Percentiles rank a stretch among this genome's conserved stretches.
These are phyloP conservation scores for Madurella fahalii DNA, from an alignment of 2,329 filamentous ascomycete species.

Conservation along the genomic window DNA sequence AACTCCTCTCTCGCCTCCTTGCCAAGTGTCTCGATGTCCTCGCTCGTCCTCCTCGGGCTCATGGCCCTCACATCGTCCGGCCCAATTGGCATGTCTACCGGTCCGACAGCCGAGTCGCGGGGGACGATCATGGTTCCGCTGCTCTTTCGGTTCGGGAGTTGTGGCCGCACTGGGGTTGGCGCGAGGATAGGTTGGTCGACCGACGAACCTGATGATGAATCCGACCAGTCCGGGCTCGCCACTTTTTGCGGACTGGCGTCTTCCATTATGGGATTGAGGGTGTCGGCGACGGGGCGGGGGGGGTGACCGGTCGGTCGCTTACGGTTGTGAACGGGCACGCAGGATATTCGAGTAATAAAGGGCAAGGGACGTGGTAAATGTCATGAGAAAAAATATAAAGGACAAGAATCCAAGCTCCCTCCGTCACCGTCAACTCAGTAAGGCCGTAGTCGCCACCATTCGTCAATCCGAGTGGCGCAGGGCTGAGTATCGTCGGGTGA, in stretches of 20 bases:
- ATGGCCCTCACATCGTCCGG: slow-evolving; percentile 88
- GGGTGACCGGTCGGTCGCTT: slow-evolving; percentile 1
- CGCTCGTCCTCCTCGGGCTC: slow-evolving; percentile 86
- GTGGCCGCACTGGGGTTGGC: slow-evolving; percentile 57
- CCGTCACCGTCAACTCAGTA: slow-evolving; percentile 11
- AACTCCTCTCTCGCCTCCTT: slow-evolving; percentile 71
- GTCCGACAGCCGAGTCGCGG: slow-evolving; percentile 67
- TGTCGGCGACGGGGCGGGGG: neutral
- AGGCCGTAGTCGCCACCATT: slow-evolving; percentile 17
- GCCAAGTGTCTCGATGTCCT: slow-evolving; percentile 83
- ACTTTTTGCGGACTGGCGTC: slow-evolving; percentile 16
- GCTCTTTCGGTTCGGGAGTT: slow-evolving; percentile 68
- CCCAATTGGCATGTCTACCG: slow-evolving; percentile 70
- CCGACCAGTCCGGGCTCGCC: slow-evolving; percentile 29
- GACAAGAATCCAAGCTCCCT: slow-evolving; percentile 3
- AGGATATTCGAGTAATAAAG: slow-evolving; percentile 4
- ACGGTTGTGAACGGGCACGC: slow-evolving; percentile 1
- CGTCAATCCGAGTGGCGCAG: slow-evolving; percentile 12
- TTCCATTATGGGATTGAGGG: slow-evolving; percentile 19
- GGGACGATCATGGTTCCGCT: slow-evolving; percentile 81
- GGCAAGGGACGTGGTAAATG: slow-evolving; percentile 6
- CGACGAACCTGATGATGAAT: slow-evolving; percentile 34
- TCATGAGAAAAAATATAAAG: slow-evolving; percentile 6
- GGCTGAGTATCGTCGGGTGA: slow-evolving; percentile 2
- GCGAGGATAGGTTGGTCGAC: slow-evolving; percentile 41